A percentile compares a stretch with the other conserved stretches of the same genome.
Conservation (phyloP, 148 eudicot genomes). For the Spergularia bocconei region DNA sequence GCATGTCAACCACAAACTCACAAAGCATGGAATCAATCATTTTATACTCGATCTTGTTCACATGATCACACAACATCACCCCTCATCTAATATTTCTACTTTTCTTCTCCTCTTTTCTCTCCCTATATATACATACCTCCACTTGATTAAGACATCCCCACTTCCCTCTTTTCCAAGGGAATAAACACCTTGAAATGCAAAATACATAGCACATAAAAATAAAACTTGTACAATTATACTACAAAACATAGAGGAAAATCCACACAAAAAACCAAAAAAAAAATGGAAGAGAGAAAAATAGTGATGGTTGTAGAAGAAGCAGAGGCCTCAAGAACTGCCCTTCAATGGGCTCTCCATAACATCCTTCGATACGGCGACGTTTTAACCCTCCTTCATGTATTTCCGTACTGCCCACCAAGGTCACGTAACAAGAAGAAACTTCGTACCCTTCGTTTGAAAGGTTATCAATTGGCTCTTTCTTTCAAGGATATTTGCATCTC, state of each 20-base stretch:
- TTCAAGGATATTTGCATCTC: conserved; percentile 67
- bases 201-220: not conserved
- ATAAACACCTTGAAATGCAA: not conserved
- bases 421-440: conserved; percentile 55
- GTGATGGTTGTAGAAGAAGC: conserved; percentile 88
- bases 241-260: no score
- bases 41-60: no score
- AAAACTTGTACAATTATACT: no score
- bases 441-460: conserved; percentile 53
- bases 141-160: not conserved
- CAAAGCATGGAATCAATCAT: no score
- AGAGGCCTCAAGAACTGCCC: conserved; percentile 73
- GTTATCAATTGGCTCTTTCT: conserved; percentile 77
- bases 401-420: conserved; percentile 29
- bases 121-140: not conserved
- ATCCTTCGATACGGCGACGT: conserved; percentile 69
- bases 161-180: not conserved
- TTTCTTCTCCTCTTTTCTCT: not conserved
- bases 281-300: conserved; percentile 62
- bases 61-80: no score
- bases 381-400: conserved; percentile 70
- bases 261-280: not conserved
- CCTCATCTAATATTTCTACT: not conserved
- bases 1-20: no score
- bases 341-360: conserved; percentile 74